A percentile compares a stretch with the other conserved stretches of the same genome.
Conservation (phyloP, 2,329 filamentous ascomycete species). For the Cordyceps pruinosa region DNA sequence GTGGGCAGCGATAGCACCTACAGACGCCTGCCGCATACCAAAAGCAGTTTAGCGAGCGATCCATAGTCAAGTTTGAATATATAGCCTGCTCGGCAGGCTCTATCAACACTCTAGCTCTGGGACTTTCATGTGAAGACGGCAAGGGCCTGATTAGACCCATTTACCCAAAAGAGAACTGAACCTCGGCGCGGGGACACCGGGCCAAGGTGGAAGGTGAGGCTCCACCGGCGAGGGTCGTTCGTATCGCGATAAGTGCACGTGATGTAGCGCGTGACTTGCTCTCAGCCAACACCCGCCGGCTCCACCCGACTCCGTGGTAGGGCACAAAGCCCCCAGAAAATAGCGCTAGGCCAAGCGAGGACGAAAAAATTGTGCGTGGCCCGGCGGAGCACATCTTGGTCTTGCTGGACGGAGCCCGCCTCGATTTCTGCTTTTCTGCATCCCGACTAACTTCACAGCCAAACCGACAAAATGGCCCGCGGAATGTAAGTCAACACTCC, state of each 20-base stretch:
- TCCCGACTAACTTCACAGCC: constrained; percentile 32
- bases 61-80: background rate
- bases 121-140: constrained; percentile 3
- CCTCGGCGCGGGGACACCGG: constrained; percentile 3
- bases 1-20: constrained; percentile 6
- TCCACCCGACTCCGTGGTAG: constrained; percentile 20
- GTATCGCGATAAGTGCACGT: constrained; percentile 10
- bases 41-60: constrained; percentile 10
- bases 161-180: constrained; percentile 2
- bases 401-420: constrained; percentile 16
- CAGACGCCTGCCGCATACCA: constrained; percentile 1
- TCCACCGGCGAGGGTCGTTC: background rate
- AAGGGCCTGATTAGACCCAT: background rate
- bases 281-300: background rate
- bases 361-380: constrained; percentile 25
- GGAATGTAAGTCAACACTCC: constrained; percentile 47
- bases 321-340: constrained; percentile 27
- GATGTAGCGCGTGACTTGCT: constrained; percentile 6
- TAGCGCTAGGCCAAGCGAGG: constrained; percentile 19
- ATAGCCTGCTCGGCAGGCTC: constrained; percentile 1
- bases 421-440: constrained; percentile 26
- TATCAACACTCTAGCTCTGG: background rate
- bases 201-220: background rate
- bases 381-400: constrained; percentile 22
- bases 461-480: constrained; percentile 53